Base-by-base conservation (phyloP, 257 asterid genomes). In the Nyctanthes arbortristis region DNA sequence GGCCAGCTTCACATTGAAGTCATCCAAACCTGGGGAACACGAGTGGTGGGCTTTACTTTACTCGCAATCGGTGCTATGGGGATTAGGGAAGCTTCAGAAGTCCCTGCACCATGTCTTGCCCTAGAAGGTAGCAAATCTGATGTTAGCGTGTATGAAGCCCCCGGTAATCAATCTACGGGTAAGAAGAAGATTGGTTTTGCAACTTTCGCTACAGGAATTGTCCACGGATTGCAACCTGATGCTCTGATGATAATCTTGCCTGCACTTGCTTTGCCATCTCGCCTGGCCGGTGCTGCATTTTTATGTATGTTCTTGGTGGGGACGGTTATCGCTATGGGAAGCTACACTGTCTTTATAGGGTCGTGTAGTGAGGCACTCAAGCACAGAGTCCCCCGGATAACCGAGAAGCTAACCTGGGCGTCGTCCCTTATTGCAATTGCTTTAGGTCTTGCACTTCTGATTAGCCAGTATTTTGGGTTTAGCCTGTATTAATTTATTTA, bases 351-450 rank as follows among this genome's bases (percentile, higher is more conserved):
- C 36, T 87, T 94, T 28, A 87, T 94, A 12, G 97, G 99, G 0
- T 91, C 99, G 11, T 89, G 96, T 72, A 89, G 99, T 62, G 79
- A 91, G 74, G 99, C 92, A 0, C 78, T 94, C 18, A 94, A 94
- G 84, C 97, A 94, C 16, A 78, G 93, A 75, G 71, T 94, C 18
- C 99, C 99, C 2, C 79, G 93, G 65, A 85, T 94, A 28, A 94
- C 99, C 0, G 99, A 94, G 88, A 91, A 94, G 78, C 96, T 94
- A 7, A 94, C 97, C 0, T 94, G 99, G 99, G 97, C 88, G 1
- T 89, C 99, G 10, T 94, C 99, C 7, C 83, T 91, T 52, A 67
- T 94, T 28, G 97, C 99, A 2, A 89, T 91, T 68, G 90, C 79
- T 58, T 72, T 94, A 49, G 99, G 99, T 57, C 68, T 94, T 52